Base-by-base conservation (phyloP, 1,284 basidiomycete genomes). In the Wallemia mellicola region DNA sequence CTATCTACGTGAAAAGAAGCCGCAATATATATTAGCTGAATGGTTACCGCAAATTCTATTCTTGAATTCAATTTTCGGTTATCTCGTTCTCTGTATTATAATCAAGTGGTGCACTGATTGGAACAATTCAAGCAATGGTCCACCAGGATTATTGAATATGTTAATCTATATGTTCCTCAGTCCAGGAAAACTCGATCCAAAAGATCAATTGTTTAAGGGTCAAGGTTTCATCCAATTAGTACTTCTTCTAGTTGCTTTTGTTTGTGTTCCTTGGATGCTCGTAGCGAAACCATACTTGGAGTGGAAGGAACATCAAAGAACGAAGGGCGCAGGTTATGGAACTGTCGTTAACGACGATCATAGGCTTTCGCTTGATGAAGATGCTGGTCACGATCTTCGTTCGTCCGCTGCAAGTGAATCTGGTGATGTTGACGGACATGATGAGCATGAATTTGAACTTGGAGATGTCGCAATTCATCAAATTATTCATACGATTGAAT, bases 81-180 rank as follows among this genome's bases (percentile, higher is more conserved):
- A 98, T 71, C 80, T 98, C 58, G 84, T 87, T 62, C 65, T 94
- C 61, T 91, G 87, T 71, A 95, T 98, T 71, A 70, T 98, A 64
- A 92, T 92, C 81, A 98, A 98, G 70, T 98, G 92, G 92, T 78
- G 79, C 38, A 76, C 88, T 61, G 86, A 98, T 72, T 98, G 94
- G 92, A 75, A 78, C 15, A 75, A 75, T 61, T 76, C 81, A 14
- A 68, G 77, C 7, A 79, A 77, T 14, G 73, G 75, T 57, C 87
- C 92, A 2, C 94, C 92, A 0, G 87, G 86, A 58, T 75, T 98
- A 61, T 75, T 98, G 67, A 92, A 88, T 75, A 89, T 92, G 86
- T 75, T 94, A 63, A 95, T 95, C 70, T 77, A 76, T 64, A 92
- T 95, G 87, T 89, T 94, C 75, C 73, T 95, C 62, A 78, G 79